Conservation (phyloP, 2,329 filamentous ascomycete species). For the Aspergillus tubingensis region DNA sequence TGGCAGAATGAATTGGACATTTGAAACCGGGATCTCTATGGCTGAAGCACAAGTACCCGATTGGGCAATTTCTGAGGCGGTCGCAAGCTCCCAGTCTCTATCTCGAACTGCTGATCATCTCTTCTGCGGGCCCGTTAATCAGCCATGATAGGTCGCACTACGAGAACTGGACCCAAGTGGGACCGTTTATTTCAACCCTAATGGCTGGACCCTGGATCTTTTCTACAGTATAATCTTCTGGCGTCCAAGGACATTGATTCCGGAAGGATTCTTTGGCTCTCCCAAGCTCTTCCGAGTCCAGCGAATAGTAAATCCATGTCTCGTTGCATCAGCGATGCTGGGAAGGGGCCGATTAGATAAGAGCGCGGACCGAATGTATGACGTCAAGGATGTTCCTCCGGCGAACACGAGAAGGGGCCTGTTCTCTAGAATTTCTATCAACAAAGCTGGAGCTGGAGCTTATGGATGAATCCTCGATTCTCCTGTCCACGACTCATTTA, state of each 20-base stretch:
- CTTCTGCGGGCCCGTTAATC: not conserved
- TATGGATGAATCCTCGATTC: not conserved
- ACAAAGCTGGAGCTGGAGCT: not conserved
- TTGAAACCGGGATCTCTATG: too few species aligned
- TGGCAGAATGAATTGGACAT: too few species aligned
- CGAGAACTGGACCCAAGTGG: not conserved
- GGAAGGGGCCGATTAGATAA: not conserved
- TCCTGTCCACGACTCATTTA: not conserved
- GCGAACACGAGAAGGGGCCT: not conserved
- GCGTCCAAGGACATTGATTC: not conserved
- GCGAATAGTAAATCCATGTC: not conserved
- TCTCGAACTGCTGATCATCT: not conserved
- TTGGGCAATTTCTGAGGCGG: not conserved
- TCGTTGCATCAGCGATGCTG: not conserved
- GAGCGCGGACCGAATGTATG: not conserved
- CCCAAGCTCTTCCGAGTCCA: too few species aligned
- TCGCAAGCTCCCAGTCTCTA: not conserved
- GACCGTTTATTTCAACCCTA: not conserved
- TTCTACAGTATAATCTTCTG: not conserved
- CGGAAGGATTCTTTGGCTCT: not conserved
- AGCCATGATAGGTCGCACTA: not conserved
- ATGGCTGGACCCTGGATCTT: not conserved
- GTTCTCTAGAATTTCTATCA: not conserved
- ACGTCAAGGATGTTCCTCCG: not conserved
- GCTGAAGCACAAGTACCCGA: not conserved